phyloP scores from a whole-genome alignment of 768 basidiomycete species.

The Tulasnella sp. region DNA sequence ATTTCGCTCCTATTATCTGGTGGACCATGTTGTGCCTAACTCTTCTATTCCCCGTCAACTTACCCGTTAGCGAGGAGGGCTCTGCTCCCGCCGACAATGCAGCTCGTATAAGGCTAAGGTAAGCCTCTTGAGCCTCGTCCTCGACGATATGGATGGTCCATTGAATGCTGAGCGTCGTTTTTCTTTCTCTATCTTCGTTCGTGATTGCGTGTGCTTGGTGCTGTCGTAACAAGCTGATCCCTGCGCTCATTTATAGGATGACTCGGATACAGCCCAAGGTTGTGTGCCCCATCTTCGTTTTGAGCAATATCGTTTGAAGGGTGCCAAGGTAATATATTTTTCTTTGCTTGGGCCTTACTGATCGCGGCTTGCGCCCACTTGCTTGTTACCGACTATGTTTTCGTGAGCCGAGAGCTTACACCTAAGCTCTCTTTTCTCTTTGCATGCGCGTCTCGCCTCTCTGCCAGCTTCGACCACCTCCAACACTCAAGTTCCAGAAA shows the following conservation, averaged over 20 bases:
- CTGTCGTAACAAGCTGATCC: constrained; percentile 64
- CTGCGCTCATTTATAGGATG: constrained; percentile 98
- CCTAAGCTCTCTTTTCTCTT: neutral
- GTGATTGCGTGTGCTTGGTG: neutral
- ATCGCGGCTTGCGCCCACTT: neutral
- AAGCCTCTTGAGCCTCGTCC: constrained; percentile 21
- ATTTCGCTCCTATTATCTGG: neutral
- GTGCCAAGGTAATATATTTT: constrained; percentile 76
- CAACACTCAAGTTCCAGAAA: constrained; percentile 79
- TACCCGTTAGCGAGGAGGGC: constrained; percentile 95
- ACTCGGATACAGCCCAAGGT: constrained; percentile 99
- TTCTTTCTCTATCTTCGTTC: neutral
- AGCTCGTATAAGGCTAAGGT: constrained; percentile 98
- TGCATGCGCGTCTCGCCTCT: constrained; percentile 35
- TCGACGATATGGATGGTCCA: neutral
- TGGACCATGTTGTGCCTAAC: neutral
- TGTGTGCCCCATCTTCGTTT: constrained; percentile 95
- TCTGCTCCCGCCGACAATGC: constrained; percentile 94
- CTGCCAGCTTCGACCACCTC: constrained; percentile 18
- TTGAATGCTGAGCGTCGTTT: neutral
- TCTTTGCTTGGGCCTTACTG: neutral
- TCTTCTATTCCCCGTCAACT: constrained; percentile 59
- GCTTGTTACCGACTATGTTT: constrained; percentile 16
- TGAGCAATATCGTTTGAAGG: constrained; percentile 98
- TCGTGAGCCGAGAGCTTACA: neutral